phyloP scores from a whole-genome alignment of 805 yeast species.

The Deakozyma indianensis region DNA sequence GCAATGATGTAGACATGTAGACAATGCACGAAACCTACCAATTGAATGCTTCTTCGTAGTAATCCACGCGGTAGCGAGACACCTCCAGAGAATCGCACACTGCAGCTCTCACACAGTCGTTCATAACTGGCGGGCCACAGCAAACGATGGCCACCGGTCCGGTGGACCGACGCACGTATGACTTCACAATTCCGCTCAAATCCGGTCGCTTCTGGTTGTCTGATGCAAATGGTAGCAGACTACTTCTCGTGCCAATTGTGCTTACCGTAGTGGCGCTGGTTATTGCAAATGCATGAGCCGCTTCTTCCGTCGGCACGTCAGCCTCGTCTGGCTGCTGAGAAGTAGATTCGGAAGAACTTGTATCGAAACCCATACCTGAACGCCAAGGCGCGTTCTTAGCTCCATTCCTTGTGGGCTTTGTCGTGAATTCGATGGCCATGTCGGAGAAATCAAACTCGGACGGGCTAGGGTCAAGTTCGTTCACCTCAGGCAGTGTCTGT shows the following conservation, averaged over 20 bases:
- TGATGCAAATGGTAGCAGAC: constrained; percentile 1
- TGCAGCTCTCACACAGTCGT: constrained; percentile 37
- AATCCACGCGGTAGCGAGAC: constrained; percentile 17
- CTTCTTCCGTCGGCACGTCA: too few species aligned
- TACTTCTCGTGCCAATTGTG: neutral
- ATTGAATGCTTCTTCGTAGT: constrained; percentile 23
- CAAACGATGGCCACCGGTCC: constrained; percentile 37
- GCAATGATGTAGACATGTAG: too few species aligned
- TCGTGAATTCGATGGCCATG: too few species aligned
- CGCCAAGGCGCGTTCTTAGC: neutral
- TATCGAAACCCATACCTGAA: neutral
- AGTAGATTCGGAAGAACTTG: neutral
- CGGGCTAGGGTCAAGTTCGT: too few species aligned
- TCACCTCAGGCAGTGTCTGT: too few species aligned
- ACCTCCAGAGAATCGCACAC: constrained; percentile 16
- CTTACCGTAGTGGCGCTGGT: too few species aligned
- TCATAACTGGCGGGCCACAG: constrained; percentile 50
- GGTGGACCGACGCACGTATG: constrained; percentile 9
- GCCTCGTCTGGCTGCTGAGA: too few species aligned
- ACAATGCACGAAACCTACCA: constrained; percentile 17
- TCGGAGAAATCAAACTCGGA: neutral
- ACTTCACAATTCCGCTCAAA: constrained; percentile 6
- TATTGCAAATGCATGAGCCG: neutral
- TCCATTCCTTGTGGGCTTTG: neutral
- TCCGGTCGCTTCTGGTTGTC: constrained; percentile 13